Evolutionary conservation across 2,329 filamentous ascomycete species (phyloP).

Genomic region (Fusarium stilboides): DNA sequence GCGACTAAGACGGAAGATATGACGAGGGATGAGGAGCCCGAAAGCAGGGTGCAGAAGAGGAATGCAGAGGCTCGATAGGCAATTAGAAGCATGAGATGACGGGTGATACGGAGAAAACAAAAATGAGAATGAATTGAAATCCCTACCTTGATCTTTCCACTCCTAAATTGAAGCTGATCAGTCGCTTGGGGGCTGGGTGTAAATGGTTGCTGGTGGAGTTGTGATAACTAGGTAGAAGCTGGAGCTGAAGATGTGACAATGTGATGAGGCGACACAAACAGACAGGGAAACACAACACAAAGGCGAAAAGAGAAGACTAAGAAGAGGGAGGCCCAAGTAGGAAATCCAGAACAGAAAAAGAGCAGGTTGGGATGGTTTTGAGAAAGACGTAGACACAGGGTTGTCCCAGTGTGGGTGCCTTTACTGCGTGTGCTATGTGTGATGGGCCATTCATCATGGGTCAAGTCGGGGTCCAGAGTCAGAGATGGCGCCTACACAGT

Average conservation of each 20-base stretch:
- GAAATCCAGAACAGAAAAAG: slow-evolving; percentile 46
- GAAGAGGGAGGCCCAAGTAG: slow-evolving; percentile 46
- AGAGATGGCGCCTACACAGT: slow-evolving; percentile 62
- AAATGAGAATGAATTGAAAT: slow-evolving; percentile 12
- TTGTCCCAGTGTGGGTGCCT: slow-evolving; percentile 41
- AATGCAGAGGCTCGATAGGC: slow-evolving; percentile 17
- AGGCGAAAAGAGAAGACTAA: slow-evolving; percentile 45
- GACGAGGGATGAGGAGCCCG: slow-evolving; percentile 17
- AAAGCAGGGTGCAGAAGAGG: slow-evolving; percentile 20
- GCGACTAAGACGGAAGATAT: slow-evolving; percentile 29
- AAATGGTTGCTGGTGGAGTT: slow-evolving; percentile 38
- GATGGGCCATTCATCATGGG: slow-evolving; percentile 50
- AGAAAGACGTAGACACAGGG: slow-evolving; percentile 45
- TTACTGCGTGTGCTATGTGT: slow-evolving; percentile 49
- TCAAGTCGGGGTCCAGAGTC: slow-evolving; percentile 56
- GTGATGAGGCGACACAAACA: slow-evolving; percentile 44
- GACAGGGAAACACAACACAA: slow-evolving; percentile 28
- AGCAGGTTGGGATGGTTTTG: slow-evolving; percentile 50
- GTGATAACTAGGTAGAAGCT: slow-evolving; percentile 34
- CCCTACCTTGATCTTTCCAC: slow-evolving; percentile 22
- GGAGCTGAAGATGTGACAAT: slow-evolving; percentile 47
- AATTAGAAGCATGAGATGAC: slow-evolving; percentile 13
- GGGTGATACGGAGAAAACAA: background rate
- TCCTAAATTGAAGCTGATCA: slow-evolving; percentile 25
- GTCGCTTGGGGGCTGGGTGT: slow-evolving; percentile 31